A percentile compares a stretch with the other conserved stretches of the same genome.
Evolutionary conservation across 495 filamentous ascomycete species (phyloP).

Genomic region (Daldinia childiae): DNA sequence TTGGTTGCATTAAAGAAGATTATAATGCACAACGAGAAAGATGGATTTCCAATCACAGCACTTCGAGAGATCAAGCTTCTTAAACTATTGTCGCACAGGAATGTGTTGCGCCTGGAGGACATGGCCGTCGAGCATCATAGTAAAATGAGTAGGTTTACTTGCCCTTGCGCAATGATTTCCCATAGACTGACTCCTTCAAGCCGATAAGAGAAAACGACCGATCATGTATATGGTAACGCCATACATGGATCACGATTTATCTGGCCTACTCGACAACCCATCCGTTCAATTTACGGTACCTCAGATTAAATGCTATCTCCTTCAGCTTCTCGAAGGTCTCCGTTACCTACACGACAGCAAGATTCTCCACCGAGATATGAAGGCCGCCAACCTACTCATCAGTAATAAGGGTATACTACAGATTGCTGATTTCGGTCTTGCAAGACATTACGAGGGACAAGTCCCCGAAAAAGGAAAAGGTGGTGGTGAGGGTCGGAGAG

Average conservation of each 20-base stretch:
- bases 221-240: conserved; percentile 99
- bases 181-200: conserved; percentile 46
- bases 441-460: conserved; percentile 89
- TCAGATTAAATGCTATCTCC: conserved; percentile 98
- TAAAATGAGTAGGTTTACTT: conserved; percentile 64
- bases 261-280: conserved; percentile 94
- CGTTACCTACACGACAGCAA: conserved; percentile 88
- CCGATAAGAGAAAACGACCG: conserved; percentile 80
- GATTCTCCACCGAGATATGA: conserved; percentile 98
- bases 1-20: conserved; percentile 95
- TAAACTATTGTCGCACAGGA: conserved; percentile 90
- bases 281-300: conserved; percentile 83
- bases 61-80: conserved; percentile 93
- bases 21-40: conserved; percentile 85
- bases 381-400: conserved; percentile 97
- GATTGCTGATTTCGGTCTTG: conserved; percentile 97
- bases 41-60: conserved; percentile 84
- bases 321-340: conserved; percentile 90
- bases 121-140: conserved; percentile 89
- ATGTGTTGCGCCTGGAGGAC: conserved; percentile 87
- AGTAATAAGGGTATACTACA: conserved; percentile 93
- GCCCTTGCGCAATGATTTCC: background rate
- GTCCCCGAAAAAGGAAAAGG: conserved; percentile 81
- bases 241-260: conserved; percentile 99
- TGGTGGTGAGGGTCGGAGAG: conserved; percentile 83